Percentiles rank a stretch among this genome's conserved stretches.
phyloP scores from a whole-genome alignment of 2,329 filamentous ascomycete species.

The Diplocarpon rosae region DNA sequence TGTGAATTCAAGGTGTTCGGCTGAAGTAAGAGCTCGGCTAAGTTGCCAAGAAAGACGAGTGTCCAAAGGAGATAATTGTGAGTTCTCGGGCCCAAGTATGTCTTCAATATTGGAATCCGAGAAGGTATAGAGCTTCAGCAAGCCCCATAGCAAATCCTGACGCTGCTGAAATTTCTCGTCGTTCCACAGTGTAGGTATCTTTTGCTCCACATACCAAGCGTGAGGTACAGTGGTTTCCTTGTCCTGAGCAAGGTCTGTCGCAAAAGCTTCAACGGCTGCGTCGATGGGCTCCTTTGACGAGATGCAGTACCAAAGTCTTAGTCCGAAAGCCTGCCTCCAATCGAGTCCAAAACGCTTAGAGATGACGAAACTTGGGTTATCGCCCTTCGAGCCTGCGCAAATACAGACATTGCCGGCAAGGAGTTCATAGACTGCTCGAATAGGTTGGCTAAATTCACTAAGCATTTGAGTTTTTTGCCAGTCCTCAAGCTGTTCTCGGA shows the following conservation, averaged over 20 bases:
- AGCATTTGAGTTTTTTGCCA: constrained; percentile 79
- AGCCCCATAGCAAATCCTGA: constrained; percentile 76
- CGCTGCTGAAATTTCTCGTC: constrained; percentile 46
- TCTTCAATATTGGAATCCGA: constrained; percentile 52
- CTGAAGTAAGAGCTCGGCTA: constrained; percentile 49
- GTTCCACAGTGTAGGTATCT: constrained; percentile 46
- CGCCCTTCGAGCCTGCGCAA: constrained; percentile 64
- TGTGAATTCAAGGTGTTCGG: constrained; percentile 41
- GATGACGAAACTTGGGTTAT: constrained; percentile 79
- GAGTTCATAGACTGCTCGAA: constrained; percentile 82
- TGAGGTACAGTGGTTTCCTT: constrained; percentile 57
- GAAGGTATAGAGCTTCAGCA: constrained; percentile 70
- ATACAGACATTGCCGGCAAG: constrained; percentile 78
- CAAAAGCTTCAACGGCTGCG: constrained; percentile 61
- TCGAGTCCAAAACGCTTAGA: constrained; percentile 75
- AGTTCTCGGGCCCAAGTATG: constrained; percentile 64
- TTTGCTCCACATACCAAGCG: constrained; percentile 59
- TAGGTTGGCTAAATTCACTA: constrained; percentile 74
- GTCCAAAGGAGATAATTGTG: constrained; percentile 63
- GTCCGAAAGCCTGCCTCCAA: constrained; percentile 87
- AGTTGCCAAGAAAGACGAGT: constrained; percentile 78
- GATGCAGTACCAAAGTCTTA: constrained; percentile 82
- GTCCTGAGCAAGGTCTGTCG: constrained; percentile 59
- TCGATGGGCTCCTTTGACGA: constrained; percentile 57
- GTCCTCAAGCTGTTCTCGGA: constrained; percentile 67